phyloP scores from a whole-genome alignment of 306 rosid genomes.

The Glycine latifolia region DNA sequence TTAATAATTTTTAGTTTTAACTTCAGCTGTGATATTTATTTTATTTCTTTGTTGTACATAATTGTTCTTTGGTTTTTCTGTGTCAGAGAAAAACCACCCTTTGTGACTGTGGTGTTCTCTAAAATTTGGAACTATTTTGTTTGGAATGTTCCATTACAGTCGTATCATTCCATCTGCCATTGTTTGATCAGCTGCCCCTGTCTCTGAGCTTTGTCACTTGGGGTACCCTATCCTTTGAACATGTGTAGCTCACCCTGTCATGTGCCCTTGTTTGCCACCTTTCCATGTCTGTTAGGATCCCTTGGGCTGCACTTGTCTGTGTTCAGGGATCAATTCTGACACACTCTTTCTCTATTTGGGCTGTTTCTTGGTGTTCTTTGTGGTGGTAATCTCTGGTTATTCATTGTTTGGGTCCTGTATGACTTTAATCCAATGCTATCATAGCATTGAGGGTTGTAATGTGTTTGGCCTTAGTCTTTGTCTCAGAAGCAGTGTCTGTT shows the following conservation, averaged over 20 bases:
- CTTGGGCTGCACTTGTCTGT: not conserved
- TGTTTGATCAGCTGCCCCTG: not conserved
- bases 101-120: not conserved
- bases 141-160: not conserved
- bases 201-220: not conserved
- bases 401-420: not conserved
- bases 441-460: not conserved
- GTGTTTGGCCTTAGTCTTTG: not conserved
- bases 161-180: not conserved
- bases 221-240: not conserved
- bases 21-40: too few relatives aligned
- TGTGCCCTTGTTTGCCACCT: not conserved
- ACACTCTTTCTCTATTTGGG: not conserved
- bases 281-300: too few relatives aligned
- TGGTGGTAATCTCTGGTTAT: not conserved
- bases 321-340: slow-evolving; percentile 2
- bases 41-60: too few relatives aligned
- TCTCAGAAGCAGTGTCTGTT: not conserved
- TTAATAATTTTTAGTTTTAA: not conserved
- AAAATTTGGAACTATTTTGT: slow-evolving; percentile 4
- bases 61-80: too few relatives aligned
- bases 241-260: not conserved
- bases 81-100: not conserved
- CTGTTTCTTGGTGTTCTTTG: not conserved
- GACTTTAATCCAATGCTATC: not conserved